Percentiles rank a stretch among this genome's conserved stretches.
Conservation (phyloP, 768 basidiomycete species). For the Ramaria sp. region DNA sequence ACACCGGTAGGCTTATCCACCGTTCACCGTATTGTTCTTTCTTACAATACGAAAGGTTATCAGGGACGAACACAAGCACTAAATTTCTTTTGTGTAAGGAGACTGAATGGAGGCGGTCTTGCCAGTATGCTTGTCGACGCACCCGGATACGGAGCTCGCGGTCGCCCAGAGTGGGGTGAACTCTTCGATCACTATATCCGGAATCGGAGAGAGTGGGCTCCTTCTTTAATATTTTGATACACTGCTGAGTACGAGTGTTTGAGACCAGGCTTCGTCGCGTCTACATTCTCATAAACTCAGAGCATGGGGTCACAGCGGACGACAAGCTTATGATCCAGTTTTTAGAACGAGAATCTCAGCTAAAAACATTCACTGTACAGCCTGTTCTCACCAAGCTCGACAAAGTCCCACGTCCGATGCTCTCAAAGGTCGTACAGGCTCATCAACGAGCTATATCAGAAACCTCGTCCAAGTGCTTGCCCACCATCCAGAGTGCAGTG, state of each 20-base stretch:
- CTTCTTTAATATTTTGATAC: not conserved
- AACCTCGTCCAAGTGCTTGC: constrained; percentile 48
- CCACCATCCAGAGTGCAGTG: constrained; percentile 15
- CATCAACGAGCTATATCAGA: constrained; percentile 44
- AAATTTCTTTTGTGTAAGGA: constrained; percentile 65
- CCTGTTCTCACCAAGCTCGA: constrained; percentile 68
- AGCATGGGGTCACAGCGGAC: constrained; percentile 44
- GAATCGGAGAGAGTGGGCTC: constrained; percentile 48
- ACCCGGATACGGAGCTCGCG: constrained; percentile 70
- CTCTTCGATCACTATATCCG: constrained; percentile 56
- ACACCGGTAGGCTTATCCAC: constrained; percentile 45
- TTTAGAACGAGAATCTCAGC: constrained; percentile 27
- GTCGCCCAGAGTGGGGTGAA: constrained; percentile 65
- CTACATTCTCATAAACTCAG: constrained; percentile 61
- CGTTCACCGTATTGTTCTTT: not conserved
- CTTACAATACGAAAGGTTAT: not conserved
- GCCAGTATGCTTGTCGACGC: constrained; percentile 63
- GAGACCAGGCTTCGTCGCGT: constrained; percentile 50
- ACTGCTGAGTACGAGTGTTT: not conserved
- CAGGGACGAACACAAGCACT: constrained; percentile 66
- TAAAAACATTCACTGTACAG: constrained; percentile 47
- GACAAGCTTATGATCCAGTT: constrained; percentile 54
- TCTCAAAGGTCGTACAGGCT: constrained; percentile 26
- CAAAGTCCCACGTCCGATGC: constrained; percentile 27
- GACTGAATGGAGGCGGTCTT: constrained; percentile 19